phyloP scores from a whole-genome alignment of 805 yeast genomes.

The Starmerella stigmatis region DNA sequence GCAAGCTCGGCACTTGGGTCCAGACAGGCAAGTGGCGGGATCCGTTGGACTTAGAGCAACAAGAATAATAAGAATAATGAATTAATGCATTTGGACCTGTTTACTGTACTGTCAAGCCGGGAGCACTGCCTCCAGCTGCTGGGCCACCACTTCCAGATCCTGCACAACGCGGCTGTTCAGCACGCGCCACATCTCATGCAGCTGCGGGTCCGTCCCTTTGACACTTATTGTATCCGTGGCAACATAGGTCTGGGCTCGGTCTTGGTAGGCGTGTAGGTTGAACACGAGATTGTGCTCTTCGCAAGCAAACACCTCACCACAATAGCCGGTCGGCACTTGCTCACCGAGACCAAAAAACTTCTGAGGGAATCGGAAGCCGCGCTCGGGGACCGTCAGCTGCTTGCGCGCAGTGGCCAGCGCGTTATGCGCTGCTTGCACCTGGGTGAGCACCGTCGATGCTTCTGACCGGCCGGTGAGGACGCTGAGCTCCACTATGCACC shows the following conservation, averaged over 20 bases:
- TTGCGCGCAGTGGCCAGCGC: not conserved
- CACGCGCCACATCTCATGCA: constrained; percentile 10
- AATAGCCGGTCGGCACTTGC: constrained; percentile 7
- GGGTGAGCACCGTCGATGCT: not conserved
- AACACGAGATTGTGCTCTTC: constrained; percentile 13
- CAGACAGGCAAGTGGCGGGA: constrained; percentile 26
- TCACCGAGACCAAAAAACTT: constrained; percentile 1
- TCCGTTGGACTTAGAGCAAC: constrained; percentile 11
- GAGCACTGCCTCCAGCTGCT: not conserved
- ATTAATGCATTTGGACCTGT: no score
- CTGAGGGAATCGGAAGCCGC: constrained; percentile 12
- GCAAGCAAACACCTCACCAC: constrained; percentile 16
- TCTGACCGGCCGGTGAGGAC: not conserved
- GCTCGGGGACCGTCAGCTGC: constrained; percentile 8
- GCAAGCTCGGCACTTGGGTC: constrained; percentile 30
- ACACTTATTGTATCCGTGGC: constrained; percentile 18
- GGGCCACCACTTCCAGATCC: not conserved
- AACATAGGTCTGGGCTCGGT: constrained; percentile 6
- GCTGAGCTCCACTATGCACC: constrained; percentile 4
- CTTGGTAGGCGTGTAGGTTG: constrained; percentile 17
- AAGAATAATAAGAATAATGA: not conserved
- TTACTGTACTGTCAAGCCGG: not conserved
- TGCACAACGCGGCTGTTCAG: constrained; percentile 2
- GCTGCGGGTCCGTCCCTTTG: constrained; percentile 12
- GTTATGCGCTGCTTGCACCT: not conserved